Evolutionary conservation across 768 basidiomycete species (phyloP), one percentile per base, ranked within the genome.

Genomic region (Pulveroboletus sp.): DNA sequence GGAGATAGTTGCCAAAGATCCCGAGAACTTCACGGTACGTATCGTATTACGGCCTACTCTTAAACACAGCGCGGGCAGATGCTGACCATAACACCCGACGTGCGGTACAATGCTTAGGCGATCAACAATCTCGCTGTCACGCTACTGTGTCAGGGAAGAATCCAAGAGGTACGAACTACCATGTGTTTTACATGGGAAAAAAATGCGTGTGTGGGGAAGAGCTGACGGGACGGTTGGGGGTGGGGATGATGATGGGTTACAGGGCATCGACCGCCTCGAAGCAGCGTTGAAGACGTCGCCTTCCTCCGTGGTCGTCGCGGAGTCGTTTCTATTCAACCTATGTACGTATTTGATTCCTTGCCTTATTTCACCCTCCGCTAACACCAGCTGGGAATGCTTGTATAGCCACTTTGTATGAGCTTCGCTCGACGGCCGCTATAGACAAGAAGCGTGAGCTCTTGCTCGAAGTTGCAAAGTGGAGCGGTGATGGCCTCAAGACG

Each of bases 251-350:
- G 14, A 14, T 32, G 17, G 11, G 35, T 47, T n/a, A 1, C 47
- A 90, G 86, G 85, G 80, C 3, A 89, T 89, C 42, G 76, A 81
- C 39, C 76, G 81, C 0, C 68, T 93, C 33, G 89, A 92, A 64
- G 64, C 51, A 5, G 82, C 82, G 2, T 63, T 92, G 31, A 71
- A 69, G 47, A 63, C 76, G 4, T 85, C 86, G 1, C 90, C 90
- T 2, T 77, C 85, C 1, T 79, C 79, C 42, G 79, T 86, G 8
- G 83, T 86, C 11, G 77, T 83, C 24, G 85, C 86, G 7, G 89
- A 92, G 59, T 89, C 89, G 5, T 88, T 88, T 69, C 63, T 92
- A 39, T 92, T 92, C 69, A 93, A 93, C 55, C 73, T 93, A 7
- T 86, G 90, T 90, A 63, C 52, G 84, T 69, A 1, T 26, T 45